A percentile compares a stretch with the other conserved stretches of the same genome.
phyloP scores from a whole-genome alignment of 768 basidiomycete genomes.

The Collybia mongolica region DNA sequence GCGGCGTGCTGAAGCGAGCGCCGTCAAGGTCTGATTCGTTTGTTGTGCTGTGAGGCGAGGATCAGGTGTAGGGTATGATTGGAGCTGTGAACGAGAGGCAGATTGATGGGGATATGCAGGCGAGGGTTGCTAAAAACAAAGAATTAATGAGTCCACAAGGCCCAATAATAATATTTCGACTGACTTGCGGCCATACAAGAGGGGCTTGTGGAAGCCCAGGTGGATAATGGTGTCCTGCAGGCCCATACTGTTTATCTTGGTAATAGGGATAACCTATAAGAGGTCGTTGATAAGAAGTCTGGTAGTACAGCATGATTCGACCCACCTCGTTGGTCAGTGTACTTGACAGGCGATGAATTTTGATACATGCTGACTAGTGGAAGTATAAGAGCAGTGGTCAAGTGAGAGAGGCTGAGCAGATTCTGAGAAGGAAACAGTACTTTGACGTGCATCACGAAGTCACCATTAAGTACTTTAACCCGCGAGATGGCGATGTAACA shows the following conservation, averaged over 20 bases:
- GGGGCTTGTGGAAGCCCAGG: background rate
- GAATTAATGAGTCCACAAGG: background rate
- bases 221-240: constrained; percentile 1
- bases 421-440: background rate
- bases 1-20: constrained; percentile 16
- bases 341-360: constrained; percentile 8
- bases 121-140: background rate
- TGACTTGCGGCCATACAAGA: too few relatives aligned
- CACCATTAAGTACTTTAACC: too few relatives aligned
- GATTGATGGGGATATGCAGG: background rate
- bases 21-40: constrained; percentile 20
- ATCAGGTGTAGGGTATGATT: constrained; percentile 8
- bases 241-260: constrained; percentile 6
- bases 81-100: constrained; percentile 3
- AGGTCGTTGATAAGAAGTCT: background rate
- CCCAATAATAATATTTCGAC: too few relatives aligned
- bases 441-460: too few relatives aligned
- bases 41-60: constrained; percentile 18
- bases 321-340: constrained; percentile 7
- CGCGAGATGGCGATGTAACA: background rate
- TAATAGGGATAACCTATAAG: constrained; percentile 8
- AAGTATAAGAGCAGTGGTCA: background rate
- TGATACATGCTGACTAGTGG: constrained; percentile 12
- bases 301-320: background rate
- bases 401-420: background rate